Evolutionary conservation across 164 flowering plant genomes (phyloP).

Genomic region (Magnolia changhungtana): DNA sequence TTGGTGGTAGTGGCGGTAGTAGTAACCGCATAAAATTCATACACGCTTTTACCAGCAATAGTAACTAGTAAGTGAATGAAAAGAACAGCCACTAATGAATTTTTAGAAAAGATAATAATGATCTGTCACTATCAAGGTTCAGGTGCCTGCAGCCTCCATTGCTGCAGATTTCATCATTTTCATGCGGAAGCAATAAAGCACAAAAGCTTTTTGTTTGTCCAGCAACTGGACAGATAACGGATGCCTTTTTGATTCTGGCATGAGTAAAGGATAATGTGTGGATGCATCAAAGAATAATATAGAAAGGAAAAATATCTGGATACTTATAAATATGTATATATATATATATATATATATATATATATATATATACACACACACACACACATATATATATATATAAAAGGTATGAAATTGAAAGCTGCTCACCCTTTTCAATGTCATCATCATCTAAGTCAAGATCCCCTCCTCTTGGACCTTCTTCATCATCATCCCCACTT

Average conservation of each 20-base stretch:
- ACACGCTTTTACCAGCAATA: not conserved
- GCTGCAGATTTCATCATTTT: too few species aligned
- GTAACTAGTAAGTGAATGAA: not conserved
- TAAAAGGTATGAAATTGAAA: not conserved
- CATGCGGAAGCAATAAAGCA: too few species aligned
- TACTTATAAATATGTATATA: too few species aligned
- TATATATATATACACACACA: too few species aligned
- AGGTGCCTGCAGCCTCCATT: too few species aligned
- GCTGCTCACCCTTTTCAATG: slow-evolving; percentile 74
- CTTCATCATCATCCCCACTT: slow-evolving; percentile 83
- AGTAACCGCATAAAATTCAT: too few species aligned
- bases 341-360: too few species aligned
- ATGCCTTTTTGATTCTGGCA: not conserved
- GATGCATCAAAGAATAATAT: not conserved
- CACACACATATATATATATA: too few species aligned
- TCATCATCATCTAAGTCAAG: slow-evolving; percentile 90
- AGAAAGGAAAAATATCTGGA: not conserved
- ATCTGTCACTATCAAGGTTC: too few species aligned
- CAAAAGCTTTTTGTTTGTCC: too few species aligned
- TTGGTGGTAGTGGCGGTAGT: too few species aligned
- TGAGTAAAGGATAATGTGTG: not conserved
- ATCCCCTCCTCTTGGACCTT: slow-evolving; percentile 83
- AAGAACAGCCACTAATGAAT: not conserved
- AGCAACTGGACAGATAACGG: not conserved
- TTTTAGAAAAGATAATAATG: too few species aligned